Conservation (phyloP, 2,329 filamentous ascomycete genomes). For the Lecanicillium sp. region DNA sequence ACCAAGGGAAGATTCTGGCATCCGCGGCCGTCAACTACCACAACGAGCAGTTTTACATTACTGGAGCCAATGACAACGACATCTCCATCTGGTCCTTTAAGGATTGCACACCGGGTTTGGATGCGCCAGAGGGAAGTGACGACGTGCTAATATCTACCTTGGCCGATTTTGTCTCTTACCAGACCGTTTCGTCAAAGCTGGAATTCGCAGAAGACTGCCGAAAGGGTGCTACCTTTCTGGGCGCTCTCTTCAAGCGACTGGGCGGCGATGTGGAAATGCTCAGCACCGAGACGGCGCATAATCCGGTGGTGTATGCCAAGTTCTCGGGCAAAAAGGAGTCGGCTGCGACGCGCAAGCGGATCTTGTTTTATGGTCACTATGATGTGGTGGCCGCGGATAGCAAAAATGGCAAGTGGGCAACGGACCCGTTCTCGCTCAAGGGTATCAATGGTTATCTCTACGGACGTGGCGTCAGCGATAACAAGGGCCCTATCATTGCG, state of each 20-base stretch:
- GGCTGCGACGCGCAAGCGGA: constrained; percentile 64
- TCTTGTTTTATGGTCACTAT: constrained; percentile 97
- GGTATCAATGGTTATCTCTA: constrained; percentile 91
- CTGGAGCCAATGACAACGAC: constrained; percentile 85
- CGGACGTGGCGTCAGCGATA: constrained; percentile 92
- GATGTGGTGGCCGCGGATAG: constrained; percentile 90
- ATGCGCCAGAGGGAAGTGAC: constrained; percentile 27
- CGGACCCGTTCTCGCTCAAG: constrained; percentile 81
- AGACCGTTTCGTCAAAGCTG: constrained; percentile 79
- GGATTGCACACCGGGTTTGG: constrained; percentile 27
- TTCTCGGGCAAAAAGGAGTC: constrained; percentile 70
- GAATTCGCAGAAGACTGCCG: constrained; percentile 89
- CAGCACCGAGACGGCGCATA: constrained; percentile 69
- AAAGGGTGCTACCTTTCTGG: constrained; percentile 82
- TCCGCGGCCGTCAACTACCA: constrained; percentile 67
- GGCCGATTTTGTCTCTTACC: constrained; percentile 81
- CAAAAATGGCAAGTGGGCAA: constrained; percentile 73
- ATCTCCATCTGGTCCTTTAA: constrained; percentile 81
- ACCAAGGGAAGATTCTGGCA: constrained; percentile 78
- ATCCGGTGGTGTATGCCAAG: constrained; percentile 87
- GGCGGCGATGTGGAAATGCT: constrained; percentile 86
- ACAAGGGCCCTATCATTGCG: constrained; percentile 92
- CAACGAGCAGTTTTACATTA: constrained; percentile 77
- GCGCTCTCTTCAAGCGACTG: constrained; percentile 83
- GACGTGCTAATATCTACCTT: constrained; percentile 62